Conservation (phyloP, 306 rosid genomes). For the Trifolium repens region DNA sequence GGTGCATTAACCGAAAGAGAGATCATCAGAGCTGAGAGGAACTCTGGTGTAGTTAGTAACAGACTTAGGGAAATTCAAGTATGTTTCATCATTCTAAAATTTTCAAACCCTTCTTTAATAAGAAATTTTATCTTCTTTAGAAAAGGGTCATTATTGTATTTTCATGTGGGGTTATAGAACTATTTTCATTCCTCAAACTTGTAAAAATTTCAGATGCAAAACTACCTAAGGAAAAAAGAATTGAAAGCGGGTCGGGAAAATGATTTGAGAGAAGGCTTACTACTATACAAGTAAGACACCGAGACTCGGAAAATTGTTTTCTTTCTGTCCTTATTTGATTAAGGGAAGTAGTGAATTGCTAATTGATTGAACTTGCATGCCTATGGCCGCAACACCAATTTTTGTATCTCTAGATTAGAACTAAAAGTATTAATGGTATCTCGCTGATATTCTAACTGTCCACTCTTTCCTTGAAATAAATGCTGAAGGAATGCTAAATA, state of each 20-base stretch:
- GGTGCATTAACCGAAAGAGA: conserved; percentile 86
- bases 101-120: conserved; percentile 22
- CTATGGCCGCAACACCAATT: too few relatives aligned
- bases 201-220: conserved; percentile 79
- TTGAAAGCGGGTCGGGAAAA: conserved; percentile 66
- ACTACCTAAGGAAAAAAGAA: conserved; percentile 74
- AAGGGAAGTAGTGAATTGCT: background rate
- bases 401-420: conserved; percentile 9
- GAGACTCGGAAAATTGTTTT: background rate
- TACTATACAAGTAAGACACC: conserved; percentile 72
- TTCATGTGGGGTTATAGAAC: background rate
- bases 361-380: background rate
- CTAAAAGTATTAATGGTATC: conserved; percentile 9
- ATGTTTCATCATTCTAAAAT: conserved; percentile 48
- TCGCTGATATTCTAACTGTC: conserved; percentile 16
- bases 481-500: conserved; percentile 74
- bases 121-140: conserved; percentile 33
- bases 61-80: conserved; percentile 98
- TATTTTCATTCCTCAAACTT: conserved; percentile 39
- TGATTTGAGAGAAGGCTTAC: conserved; percentile 84
- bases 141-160: conserved; percentile 26
- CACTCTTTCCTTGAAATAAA: conserved; percentile 36
- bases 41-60: conserved; percentile 82
- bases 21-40: conserved; percentile 95
- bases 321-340: background rate